Percentiles rank a stretch among this genome's conserved stretches.
Conservation (phyloP, 768 basidiomycete genomes). For the Calvatia gigantea region DNA sequence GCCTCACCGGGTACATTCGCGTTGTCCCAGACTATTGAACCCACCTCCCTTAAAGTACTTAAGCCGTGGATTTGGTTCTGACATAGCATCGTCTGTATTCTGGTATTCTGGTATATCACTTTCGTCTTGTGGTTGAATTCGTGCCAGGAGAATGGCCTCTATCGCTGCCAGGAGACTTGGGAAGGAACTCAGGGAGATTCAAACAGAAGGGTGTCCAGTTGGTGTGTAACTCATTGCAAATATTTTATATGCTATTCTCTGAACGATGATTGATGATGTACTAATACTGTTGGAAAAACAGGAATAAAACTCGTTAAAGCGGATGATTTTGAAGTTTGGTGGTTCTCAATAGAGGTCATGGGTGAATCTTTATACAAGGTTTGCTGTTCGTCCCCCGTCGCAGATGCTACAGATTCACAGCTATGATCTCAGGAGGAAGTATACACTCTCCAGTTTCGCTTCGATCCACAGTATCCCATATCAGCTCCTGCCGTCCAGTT, state of each 20-base stretch:
- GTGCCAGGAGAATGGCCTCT: conserved; percentile 42
- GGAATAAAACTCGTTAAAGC: conserved; percentile 74
- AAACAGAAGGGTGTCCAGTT: conserved; percentile 61
- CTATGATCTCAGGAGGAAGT: conserved; percentile 68
- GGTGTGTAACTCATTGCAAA: conserved; percentile 32
- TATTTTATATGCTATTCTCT: not conserved
- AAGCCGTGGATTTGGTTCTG: not conserved
- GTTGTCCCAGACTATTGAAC: not conserved
- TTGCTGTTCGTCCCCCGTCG: conserved; percentile 10
- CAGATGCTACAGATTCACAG: no score
- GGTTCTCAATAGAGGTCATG: conserved; percentile 76
- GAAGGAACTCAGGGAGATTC: conserved; percentile 71
- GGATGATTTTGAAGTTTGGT: conserved; percentile 77
- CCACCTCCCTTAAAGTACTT: not conserved
- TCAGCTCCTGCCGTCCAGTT: conserved; percentile 87
- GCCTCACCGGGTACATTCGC: not conserved
- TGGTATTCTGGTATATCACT: not conserved
- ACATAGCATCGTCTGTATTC: not conserved
- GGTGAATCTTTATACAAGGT: conserved; percentile 81
- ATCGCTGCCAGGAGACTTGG: conserved; percentile 62
- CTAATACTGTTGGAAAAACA: conserved; percentile 21
- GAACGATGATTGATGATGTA: no score
- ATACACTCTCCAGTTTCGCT: conserved; percentile 78
- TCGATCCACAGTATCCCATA: conserved; percentile 81
- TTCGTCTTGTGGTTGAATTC: not conserved